Evolutionary conservation across 2,329 filamentous ascomycete genomes (phyloP).

Genomic region (Ophiostoma himal-ulmi): DNA sequence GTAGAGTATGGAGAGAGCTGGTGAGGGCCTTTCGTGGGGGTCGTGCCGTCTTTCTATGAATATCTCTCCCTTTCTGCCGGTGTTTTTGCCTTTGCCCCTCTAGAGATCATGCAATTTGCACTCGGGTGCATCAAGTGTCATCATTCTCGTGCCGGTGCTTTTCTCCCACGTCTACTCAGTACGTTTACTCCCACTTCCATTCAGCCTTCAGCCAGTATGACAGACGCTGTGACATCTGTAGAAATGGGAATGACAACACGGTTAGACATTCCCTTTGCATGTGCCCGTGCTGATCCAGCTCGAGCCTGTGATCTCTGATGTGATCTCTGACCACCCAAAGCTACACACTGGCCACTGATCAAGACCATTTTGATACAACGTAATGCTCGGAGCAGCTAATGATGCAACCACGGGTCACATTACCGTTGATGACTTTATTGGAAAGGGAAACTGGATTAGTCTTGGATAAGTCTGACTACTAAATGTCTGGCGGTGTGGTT

Average conservation of each 20-base stretch:
- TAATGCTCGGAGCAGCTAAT: neutral
- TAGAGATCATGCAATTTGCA: neutral
- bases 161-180: no score
- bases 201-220: neutral
- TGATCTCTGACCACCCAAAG: conserved; percentile 1
- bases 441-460: no score
- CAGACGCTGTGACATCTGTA: neutral
- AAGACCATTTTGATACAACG: neutral
- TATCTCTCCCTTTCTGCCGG: neutral
- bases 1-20: neutral
- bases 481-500: neutral
- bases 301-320: neutral
- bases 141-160: neutral
- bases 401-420: conserved; percentile 14
- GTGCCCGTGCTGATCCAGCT: neutral
- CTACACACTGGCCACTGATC: neutral
- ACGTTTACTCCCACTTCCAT: neutral
- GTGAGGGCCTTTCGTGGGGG: neutral
- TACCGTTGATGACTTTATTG: neutral
- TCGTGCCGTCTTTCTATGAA: neutral
- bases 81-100: neutral
- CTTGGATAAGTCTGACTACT: no score
- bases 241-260: neutral
- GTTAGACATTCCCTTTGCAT: neutral
- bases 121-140: neutral